Evolutionary conservation across 495 filamentous ascomycete genomes (phyloP).

Genomic region (Terfezia claveryi): DNA sequence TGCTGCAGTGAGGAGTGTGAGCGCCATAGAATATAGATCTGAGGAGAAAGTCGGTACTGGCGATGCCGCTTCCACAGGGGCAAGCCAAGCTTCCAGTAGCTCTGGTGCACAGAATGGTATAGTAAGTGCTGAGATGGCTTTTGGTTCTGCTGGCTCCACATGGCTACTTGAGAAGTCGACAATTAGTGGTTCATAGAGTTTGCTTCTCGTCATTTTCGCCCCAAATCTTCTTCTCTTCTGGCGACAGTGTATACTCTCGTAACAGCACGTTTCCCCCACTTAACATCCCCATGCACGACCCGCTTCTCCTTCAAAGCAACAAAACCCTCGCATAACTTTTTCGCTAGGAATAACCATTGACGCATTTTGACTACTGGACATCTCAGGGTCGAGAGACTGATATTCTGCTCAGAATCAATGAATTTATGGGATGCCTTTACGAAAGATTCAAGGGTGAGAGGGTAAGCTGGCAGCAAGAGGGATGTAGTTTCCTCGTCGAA

Average conservation of each 20-base stretch:
- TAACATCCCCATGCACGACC: constrained; percentile 16
- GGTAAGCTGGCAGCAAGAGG: constrained; percentile 6
- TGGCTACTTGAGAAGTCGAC: constrained; percentile 14
- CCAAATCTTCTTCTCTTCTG: background rate
- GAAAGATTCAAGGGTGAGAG: constrained; percentile 1
- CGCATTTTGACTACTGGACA: constrained; percentile 8
- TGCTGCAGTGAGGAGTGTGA: constrained; percentile 14
- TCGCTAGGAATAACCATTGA: constrained; percentile 13
- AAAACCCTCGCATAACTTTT: constrained; percentile 7
- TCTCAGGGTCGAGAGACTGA: background rate
- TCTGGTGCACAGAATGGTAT: constrained; percentile 14
- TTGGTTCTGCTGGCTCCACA: background rate
- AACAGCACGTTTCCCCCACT: constrained; percentile 16
- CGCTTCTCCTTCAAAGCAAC: constrained; percentile 5
- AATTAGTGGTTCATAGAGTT: constrained; percentile 5
- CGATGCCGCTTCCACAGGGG: background rate
- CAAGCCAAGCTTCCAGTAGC: constrained; percentile 6
- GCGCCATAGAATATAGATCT: constrained; percentile 14
- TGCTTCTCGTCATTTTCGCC: background rate
- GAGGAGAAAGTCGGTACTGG: constrained; percentile 10
- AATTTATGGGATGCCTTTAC: background rate
- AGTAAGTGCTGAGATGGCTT: constrained; percentile 11
- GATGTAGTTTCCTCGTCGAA: constrained; percentile 5
- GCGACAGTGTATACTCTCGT: background rate
- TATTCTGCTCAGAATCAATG: background rate